Evolutionary conservation across 257 asterid species (phyloP).

Genomic region (Vinca minor): DNA sequence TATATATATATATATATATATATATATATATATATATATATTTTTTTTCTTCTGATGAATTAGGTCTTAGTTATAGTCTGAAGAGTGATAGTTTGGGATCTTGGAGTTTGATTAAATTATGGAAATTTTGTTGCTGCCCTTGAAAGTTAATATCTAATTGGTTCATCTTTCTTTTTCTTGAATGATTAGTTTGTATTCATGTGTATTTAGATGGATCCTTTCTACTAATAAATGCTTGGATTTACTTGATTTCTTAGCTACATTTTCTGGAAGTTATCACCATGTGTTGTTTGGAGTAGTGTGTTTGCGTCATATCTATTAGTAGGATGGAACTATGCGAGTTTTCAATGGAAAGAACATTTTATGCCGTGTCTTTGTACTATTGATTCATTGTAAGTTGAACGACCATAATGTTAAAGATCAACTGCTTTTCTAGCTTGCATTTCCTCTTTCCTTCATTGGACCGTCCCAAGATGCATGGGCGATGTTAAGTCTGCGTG

Average conservation of each 20-base stretch:
- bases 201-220: background rate
- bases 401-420: background rate
- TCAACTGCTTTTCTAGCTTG: background rate
- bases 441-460: constrained; percentile 1
- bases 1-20: no score
- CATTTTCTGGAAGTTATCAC: background rate
- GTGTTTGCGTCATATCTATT: background rate
- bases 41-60: no score
- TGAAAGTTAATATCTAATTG: no score
- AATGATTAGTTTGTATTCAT: background rate
- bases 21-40: no score
- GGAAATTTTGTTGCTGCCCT: no score
- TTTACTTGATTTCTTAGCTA: background rate
- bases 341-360: background rate
- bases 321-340: background rate
- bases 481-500: no score
- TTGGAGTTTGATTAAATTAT: no score
- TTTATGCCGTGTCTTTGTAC: background rate
- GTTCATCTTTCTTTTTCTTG: background rate
- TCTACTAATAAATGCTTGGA: background rate
- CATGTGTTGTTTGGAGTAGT: background rate
- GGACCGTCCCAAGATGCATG: background rate
- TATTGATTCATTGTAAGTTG: background rate
- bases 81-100: no score
- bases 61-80: no score